Evolutionary conservation across 306 rosid species (phyloP).

Genomic region (Amphicarpaea edgeworthii): DNA sequence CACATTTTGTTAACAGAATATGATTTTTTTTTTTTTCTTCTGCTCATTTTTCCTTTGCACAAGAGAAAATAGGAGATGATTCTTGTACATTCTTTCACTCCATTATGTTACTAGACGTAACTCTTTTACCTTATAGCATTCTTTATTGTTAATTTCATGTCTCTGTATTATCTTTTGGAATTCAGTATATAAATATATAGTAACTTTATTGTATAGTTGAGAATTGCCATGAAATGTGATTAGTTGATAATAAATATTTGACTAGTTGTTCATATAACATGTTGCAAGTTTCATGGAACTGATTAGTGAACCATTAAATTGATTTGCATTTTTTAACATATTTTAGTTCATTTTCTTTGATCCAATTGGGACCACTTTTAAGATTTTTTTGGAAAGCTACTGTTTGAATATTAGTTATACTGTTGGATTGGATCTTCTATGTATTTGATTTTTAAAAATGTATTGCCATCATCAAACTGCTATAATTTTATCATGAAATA

Average conservation of each 20-base stretch:
- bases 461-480: neutral
- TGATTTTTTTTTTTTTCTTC: constrained; percentile 43
- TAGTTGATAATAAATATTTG: constrained; percentile 22
- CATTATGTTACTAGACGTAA: constrained; percentile 40
- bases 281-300: constrained; percentile 22
- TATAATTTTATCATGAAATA: neutral
- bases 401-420: neutral
- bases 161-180: constrained; percentile 49
- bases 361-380: neutral
- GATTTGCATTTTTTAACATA: neutral
- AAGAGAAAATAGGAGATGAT: constrained; percentile 46
- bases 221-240: constrained; percentile 42
- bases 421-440: neutral
- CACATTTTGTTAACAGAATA: constrained; percentile 50
- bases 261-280: constrained; percentile 32
- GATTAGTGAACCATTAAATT: neutral
- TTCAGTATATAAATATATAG: constrained; percentile 45
- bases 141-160: constrained; percentile 43
- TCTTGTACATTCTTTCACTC: constrained; percentile 67
- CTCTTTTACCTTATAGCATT: constrained; percentile 39
- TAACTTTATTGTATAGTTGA: constrained; percentile 62
- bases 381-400: neutral
- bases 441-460: constrained; percentile 4
- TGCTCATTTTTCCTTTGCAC: constrained; percentile 48
- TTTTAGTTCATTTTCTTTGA: constrained; percentile 12